Percentiles rank a stretch among this genome's conserved stretches.
These are phyloP conservation scores for Boletus vinaceobasis DNA, from an alignment of 768 basidiomycete genomes.

Conservation along the genomic window DNA sequence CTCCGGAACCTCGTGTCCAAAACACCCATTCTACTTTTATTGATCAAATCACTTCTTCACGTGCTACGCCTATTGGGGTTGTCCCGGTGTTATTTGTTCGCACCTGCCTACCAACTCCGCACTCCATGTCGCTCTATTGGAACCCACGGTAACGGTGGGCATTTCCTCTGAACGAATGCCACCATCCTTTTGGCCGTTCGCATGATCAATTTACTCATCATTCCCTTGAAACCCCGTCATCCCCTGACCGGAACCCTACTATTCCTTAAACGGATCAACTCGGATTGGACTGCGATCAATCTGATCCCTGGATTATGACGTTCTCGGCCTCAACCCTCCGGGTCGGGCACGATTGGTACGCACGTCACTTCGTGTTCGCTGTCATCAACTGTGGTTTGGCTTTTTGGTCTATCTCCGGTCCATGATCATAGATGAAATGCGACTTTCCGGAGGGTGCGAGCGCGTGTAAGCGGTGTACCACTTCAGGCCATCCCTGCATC, in stretches of 20 bases:
- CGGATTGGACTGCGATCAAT: conserved; percentile 4
- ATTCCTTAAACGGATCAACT: conserved; percentile 11
- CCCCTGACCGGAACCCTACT: conserved; percentile 1
- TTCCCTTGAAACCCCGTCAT: conserved; percentile 2
- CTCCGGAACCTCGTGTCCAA: conserved; percentile 29
- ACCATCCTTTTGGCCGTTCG: neutral
- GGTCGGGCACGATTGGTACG: neutral
- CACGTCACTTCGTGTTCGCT: neutral
- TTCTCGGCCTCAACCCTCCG: conserved; percentile 3
- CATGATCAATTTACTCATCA: conserved; percentile 1
- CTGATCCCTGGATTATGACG: conserved; percentile 6
- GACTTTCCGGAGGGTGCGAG: conserved; percentile 69
- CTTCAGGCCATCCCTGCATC: conserved; percentile 72
- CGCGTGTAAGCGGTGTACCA: conserved; percentile 75
- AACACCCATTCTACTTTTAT: conserved; percentile 6
- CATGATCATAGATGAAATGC: conserved; percentile 70
- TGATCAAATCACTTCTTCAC: conserved; percentile 1
- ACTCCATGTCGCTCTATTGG: conserved; percentile 12
- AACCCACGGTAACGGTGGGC: conserved; percentile 7
- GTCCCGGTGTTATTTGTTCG: neutral
- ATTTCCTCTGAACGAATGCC: neutral
- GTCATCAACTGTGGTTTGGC: conserved; percentile 12
- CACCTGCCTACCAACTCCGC: neutral
- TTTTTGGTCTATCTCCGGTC: conserved; percentile 10
- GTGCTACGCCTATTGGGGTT: neutral